phyloP scores from a whole-genome alignment of 352 stramenopile genomes.

The Detonula confervacea region DNA sequence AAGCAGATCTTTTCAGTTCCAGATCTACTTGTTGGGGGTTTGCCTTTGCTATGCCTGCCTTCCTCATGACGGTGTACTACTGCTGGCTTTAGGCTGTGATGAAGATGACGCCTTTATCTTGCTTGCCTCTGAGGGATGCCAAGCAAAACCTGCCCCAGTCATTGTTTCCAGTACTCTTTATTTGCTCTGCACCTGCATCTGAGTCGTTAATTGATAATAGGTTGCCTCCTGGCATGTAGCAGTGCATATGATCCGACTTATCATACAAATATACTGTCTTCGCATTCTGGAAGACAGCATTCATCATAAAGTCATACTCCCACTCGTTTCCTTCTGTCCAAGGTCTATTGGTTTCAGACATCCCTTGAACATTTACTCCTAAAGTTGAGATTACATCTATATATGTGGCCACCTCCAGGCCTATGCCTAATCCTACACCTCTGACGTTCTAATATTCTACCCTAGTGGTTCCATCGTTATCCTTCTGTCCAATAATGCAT shows the following conservation, averaged over 20 bases:
- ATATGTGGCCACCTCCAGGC: conserved; percentile 8
- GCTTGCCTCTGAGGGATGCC: not conserved
- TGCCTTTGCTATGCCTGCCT: not conserved
- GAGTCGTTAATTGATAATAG: not conserved
- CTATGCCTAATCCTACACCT: not conserved
- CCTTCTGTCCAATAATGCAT: not conserved
- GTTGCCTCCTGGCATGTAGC: conserved; percentile 12
- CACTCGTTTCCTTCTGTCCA: conserved; percentile 4
- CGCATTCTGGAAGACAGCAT: not conserved
- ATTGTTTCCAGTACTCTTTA: not conserved
- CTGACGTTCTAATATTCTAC: conserved; percentile 14
- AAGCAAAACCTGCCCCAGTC: conserved; percentile 17
- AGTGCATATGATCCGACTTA: not conserved
- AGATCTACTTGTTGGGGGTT: no score
- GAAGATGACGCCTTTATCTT: conserved; percentile 19
- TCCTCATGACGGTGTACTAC: not conserved
- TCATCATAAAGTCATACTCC: conserved; percentile 1
- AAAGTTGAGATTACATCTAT: conserved; percentile 18
- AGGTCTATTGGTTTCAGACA: conserved; percentile 36
- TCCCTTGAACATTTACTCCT: conserved; percentile 5
- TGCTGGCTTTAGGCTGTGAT: conserved; percentile 28
- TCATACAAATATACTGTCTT: not conserved
- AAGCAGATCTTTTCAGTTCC: no score
- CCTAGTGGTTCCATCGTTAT: not conserved
- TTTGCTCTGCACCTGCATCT: not conserved